Conservation (phyloP, 805 yeast species). For the Cyberlindnera galapagoensis region DNA sequence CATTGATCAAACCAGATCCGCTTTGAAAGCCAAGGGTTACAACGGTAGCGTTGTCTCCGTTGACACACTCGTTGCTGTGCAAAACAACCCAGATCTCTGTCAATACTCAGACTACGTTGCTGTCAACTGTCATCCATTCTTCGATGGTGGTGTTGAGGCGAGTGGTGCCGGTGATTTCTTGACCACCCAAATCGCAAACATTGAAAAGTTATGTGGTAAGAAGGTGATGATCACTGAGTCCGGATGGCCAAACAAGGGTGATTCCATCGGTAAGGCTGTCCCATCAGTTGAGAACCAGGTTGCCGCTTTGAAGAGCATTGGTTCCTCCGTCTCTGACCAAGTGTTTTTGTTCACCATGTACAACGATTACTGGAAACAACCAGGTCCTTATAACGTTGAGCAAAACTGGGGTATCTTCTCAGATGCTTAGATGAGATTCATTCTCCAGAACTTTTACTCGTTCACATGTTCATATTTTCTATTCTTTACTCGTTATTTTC, state of each 20-base stretch:
- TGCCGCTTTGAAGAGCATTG: constrained; percentile 44
- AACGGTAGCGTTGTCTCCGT: constrained; percentile 55
- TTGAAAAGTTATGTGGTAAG: constrained; percentile 43
- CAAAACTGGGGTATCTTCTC: constrained; percentile 39
- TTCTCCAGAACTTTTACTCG: too few relatives aligned
- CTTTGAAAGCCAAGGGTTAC: constrained; percentile 40
- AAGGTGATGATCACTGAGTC: constrained; percentile 48
- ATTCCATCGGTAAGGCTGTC: constrained; percentile 45
- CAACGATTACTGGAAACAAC: constrained; percentile 57
- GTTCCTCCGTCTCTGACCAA: constrained; percentile 36
- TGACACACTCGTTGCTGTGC: constrained; percentile 58
- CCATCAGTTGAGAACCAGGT: constrained; percentile 50
- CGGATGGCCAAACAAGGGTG: constrained; percentile 68
- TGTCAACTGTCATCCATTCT: constrained; percentile 62
- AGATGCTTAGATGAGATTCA: too few relatives aligned
- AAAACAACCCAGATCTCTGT: constrained; percentile 46
- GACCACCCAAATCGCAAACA: constrained; percentile 36
- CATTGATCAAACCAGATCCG: constrained; percentile 38
- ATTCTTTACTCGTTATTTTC: too few relatives aligned
- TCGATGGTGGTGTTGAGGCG: constrained; percentile 50
- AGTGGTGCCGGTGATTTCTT: constrained; percentile 49
- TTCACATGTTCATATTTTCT: constrained; percentile 5
- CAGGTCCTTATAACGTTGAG: constrained; percentile 53
- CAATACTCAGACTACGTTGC: constrained; percentile 55
- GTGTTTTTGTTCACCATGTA: constrained; percentile 54